phyloP scores from a whole-genome alignment of 768 basidiomycete species.

The Mycena latifolia region DNA sequence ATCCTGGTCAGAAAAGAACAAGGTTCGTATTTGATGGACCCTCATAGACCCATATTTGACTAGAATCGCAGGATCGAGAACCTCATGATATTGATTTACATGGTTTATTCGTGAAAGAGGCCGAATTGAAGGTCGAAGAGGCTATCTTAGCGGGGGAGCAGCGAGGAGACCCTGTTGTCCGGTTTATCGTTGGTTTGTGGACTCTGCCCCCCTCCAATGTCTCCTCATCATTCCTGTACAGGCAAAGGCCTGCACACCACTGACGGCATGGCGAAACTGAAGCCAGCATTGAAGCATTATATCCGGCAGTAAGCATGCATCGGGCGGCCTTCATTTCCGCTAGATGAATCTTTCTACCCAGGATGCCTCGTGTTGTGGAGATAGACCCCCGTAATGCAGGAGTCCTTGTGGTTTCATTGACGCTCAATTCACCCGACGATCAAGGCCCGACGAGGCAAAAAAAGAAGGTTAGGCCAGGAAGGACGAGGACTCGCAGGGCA shows the following conservation, averaged over 20 bases:
- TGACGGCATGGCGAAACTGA: constrained; percentile 8
- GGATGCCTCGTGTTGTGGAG: constrained; percentile 9
- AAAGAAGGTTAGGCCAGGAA: not conserved
- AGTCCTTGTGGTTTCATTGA: constrained; percentile 27
- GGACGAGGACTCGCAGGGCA: too few species aligned
- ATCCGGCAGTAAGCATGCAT: constrained; percentile 10
- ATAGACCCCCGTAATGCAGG: constrained; percentile 15
- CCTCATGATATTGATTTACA: constrained; percentile 24
- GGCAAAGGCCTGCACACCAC: constrained; percentile 22
- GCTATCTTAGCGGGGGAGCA: constrained; percentile 1
- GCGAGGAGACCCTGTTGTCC: constrained; percentile 4
- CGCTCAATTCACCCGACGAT: not conserved
- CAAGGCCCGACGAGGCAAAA: not conserved
- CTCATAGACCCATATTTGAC: not conserved
- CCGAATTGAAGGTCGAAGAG: constrained; percentile 16
- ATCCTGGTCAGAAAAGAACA: constrained; percentile 7
- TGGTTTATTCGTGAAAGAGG: constrained; percentile 26
- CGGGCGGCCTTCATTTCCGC: not conserved
- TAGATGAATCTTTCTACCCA: not conserved
- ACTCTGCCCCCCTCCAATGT: not conserved
- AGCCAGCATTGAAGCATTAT: constrained; percentile 6
- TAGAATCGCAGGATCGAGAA: constrained; percentile 4
- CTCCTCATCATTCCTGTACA: constrained; percentile 5
- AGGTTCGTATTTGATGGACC: constrained; percentile 2
- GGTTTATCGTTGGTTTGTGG: constrained; percentile 31